Evolutionary conservation across 305 asterid species (phyloP), one percentile per base, ranked within the genome.

Genomic region (Fraxinus xanthoxyloides): DNA sequence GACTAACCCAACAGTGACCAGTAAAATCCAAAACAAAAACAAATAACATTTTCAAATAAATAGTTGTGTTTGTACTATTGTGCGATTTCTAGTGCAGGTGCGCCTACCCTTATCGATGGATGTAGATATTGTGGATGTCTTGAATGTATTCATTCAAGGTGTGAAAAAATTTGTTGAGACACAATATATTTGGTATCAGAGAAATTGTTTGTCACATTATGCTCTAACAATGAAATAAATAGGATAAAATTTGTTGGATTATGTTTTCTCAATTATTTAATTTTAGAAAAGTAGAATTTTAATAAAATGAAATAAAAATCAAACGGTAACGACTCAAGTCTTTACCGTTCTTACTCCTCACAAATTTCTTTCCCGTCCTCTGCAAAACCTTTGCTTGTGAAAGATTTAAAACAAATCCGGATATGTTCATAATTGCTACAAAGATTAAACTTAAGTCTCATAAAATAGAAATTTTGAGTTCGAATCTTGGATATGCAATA

Each of bases 1-100:
- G 97, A 91, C 97, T 84, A 77, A 32, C 73, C 70, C 80, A 67
- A 65, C 36, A 67, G 35, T 28, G 38, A 4, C 72, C 74, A 69
- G 38, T 69, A 69, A 69, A 69, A 69, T 69, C 75, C 75, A 69
- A 67, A 30, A 69, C 40, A 30, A 69, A 15, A 69, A 24, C 32
- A 61, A 8, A 61, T 7, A 30, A 3, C 75, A 5, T 30, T 10
- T 26, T 67, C 74, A 67, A 67, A 67, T 67, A 13, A 67, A 26
- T 67, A 26, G 9, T 67, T 24, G 72, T 63, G 13, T 69, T 30
- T 31, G 75, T 69, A 69, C 21, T 30, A 23, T 69, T 69, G 75
- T 23, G 72, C 15, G 17, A 10, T n/a, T 48, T 61, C 31, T 61
- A 7, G 30, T 19, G 28, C 15, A 21, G 30, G 31, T 61, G 70